Evolutionary conservation across 2,329 filamentous ascomycete genomes (phyloP), one percentile per base, ranked within the genome.

Genomic region (Fusarium abutilonis): DNA sequence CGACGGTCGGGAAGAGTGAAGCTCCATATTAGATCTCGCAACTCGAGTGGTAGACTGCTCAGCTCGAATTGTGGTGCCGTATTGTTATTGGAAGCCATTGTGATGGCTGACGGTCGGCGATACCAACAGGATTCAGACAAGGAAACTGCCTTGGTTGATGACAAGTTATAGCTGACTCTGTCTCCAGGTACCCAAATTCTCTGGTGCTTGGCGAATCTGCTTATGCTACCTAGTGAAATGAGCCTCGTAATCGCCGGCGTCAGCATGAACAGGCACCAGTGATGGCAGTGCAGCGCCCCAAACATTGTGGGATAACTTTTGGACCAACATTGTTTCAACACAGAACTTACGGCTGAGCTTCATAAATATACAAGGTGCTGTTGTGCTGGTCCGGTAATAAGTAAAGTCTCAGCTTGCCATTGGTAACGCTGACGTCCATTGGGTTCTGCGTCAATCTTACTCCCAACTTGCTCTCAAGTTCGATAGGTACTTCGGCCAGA

Each of bases 341-440:
- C 14, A 57, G 52, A 40, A 60, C 63, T 21, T 68, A 58, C 4
- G 57, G 63, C 52, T 74, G 62, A 3, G 78, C 76, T 70, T 83
- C 81, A 59, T 80, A 81, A 1, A 80, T 73, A 63, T 82, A 82
- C 54, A 83, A 53, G 4, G 77, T 80, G 35, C 77, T 77, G 43
- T 79, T 77, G 41, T 75, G 73, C 67, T 81, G 78, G 60, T 83
- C 80, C 2, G 81, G 80, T 57, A 81, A 64, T 59, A 79, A 80
- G 60, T 80, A 82, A 23, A 83, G 64, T 54, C 80, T 72, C 72
- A 82, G 49, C 62, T 73, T 77, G 1, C 79, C 80, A 48, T 79
- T 71, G 10, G 78, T 74, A 4, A 82, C 70, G 9, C 75, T 74
- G 3, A 78, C 76, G 50, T 83, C 80, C 57, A 83, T 74, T 3